Percentiles rank a stretch among this genome's conserved stretches.
phyloP scores from a whole-genome alignment of 306 rosid species.

The Oxytropis ochrocephala region DNA sequence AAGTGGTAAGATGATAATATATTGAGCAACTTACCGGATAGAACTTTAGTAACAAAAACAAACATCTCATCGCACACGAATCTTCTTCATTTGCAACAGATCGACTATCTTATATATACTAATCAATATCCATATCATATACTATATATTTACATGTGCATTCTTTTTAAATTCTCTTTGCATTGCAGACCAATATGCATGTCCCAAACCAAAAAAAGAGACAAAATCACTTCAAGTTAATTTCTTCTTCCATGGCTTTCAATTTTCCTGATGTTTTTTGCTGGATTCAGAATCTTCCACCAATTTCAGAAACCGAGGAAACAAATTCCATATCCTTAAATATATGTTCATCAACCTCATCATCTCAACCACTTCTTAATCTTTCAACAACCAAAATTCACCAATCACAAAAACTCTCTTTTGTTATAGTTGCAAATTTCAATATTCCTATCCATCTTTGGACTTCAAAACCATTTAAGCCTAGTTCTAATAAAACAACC shows the following conservation, averaged over 20 bases:
- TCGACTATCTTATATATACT: not conserved
- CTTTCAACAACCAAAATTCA: constrained; percentile 39
- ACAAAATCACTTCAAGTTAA: not conserved
- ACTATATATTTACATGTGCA: not conserved
- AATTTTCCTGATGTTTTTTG: constrained; percentile 52
- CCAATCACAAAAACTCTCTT: constrained; percentile 34
- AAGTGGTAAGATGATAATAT: not conserved
- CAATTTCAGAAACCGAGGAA: constrained; percentile 41
- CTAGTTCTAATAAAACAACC: constrained; percentile 13
- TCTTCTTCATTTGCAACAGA: constrained; percentile 9
- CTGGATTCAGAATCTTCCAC: constrained; percentile 86
- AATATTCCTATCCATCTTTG: constrained; percentile 60
- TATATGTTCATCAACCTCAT: constrained; percentile 43
- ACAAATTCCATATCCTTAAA: constrained; percentile 38
- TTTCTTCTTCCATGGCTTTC: constrained; percentile 48
- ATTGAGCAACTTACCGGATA: not conserved
- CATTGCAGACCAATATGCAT: constrained; percentile 2
- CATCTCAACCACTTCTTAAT: constrained; percentile 54
- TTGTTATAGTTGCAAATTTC: constrained; percentile 50
- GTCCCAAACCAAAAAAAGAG: not conserved
- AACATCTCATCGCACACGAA: constrained; percentile 19
- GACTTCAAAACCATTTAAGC: constrained; percentile 67
- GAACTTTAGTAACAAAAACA: constrained; percentile 20
- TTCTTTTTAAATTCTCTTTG: constrained; percentile 17
- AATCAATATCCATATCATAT: no score